Evolutionary conservation across 805 yeast genomes (phyloP).

Genomic region (Candida succiphila): DNA sequence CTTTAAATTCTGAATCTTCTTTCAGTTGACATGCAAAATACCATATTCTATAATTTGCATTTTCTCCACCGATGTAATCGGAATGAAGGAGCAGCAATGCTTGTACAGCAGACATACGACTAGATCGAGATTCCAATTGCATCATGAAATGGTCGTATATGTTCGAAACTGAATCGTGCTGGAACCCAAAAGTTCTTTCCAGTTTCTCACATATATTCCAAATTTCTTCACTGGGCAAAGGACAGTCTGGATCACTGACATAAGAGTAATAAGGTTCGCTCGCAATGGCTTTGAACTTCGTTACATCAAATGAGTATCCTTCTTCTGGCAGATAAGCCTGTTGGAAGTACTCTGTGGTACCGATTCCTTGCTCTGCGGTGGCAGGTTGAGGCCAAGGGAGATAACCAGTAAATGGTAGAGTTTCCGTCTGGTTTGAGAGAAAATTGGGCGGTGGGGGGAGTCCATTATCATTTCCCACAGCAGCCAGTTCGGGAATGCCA

Average conservation of each 20-base stretch:
- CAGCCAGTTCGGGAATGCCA: too few relatives aligned
- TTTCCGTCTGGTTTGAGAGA: background rate
- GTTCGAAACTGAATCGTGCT: conserved; percentile 64
- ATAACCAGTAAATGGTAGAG: background rate
- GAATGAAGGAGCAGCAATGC: conserved; percentile 77
- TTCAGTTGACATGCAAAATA: conserved; percentile 79
- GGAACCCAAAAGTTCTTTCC: conserved; percentile 72
- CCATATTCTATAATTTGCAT: conserved; percentile 87
- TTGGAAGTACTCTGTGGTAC: background rate
- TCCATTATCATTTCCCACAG: too few relatives aligned
- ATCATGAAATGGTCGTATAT: conserved; percentile 75
- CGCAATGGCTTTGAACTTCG: conserved; percentile 3
- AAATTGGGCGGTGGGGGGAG: background rate
- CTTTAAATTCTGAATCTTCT: conserved; percentile 51
- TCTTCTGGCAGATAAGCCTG: background rate
- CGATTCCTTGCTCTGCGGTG: background rate
- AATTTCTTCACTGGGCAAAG: conserved; percentile 63
- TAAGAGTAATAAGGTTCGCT: conserved; percentile 44
- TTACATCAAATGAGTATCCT: background rate
- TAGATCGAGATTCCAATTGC: conserved; percentile 78
- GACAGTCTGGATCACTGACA: conserved; percentile 56
- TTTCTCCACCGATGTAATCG: conserved; percentile 87
- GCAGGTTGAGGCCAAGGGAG: background rate
- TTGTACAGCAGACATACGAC: conserved; percentile 60
- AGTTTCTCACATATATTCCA: conserved; percentile 47